Percentiles rank a stretch among this genome's conserved stretches.
These are phyloP conservation scores for Bimuria novae-zelandiae DNA, from an alignment of 2,329 filamentous ascomycete species.

Conservation along the genomic window DNA sequence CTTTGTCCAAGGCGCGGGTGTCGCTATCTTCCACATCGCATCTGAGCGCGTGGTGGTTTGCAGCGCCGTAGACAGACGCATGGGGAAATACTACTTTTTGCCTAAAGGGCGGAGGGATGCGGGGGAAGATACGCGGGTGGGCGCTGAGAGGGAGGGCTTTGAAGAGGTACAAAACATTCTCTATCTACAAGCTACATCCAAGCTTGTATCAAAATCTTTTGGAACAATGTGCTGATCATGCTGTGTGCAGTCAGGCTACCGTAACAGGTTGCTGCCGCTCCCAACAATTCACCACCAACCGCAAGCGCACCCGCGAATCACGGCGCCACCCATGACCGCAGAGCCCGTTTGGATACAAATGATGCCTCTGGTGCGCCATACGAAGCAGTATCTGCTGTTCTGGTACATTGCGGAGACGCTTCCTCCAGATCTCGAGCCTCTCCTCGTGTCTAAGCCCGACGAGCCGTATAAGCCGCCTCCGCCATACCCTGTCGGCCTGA, in stretches of 20 bases:
- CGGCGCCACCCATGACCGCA: constrained; percentile 35
- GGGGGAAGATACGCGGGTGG: constrained; percentile 49
- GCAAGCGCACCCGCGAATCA: constrained; percentile 38
- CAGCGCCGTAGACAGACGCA: constrained; percentile 45
- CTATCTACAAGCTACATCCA: background rate
- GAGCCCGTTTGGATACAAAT: constrained; percentile 55
- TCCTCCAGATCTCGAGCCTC: constrained; percentile 43
- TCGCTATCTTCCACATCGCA: constrained; percentile 57
- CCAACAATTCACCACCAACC: constrained; percentile 52
- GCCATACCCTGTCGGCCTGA: constrained; percentile 42
- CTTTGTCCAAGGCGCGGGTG: constrained; percentile 45
- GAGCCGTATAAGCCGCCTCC: constrained; percentile 46
- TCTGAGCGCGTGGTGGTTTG: constrained; percentile 54
- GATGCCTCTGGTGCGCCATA: constrained; percentile 38
- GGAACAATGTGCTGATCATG: background rate
- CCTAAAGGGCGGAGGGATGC: constrained; percentile 56
- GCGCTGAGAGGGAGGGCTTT: constrained; percentile 55
- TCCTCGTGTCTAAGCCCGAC: constrained; percentile 25
- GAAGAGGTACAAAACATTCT: constrained; percentile 48
- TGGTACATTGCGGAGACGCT: constrained; percentile 56
- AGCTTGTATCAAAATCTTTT: background rate
- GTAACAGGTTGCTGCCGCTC: constrained; percentile 55
- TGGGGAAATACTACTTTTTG: constrained; percentile 51
- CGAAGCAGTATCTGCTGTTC: constrained; percentile 51
- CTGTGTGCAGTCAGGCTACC: constrained; percentile 49